Evolutionary conservation across 2,329 filamentous ascomycete species (phyloP), one percentile per base, ranked within the genome.

Genomic region (Diaporthe sp.): DNA sequence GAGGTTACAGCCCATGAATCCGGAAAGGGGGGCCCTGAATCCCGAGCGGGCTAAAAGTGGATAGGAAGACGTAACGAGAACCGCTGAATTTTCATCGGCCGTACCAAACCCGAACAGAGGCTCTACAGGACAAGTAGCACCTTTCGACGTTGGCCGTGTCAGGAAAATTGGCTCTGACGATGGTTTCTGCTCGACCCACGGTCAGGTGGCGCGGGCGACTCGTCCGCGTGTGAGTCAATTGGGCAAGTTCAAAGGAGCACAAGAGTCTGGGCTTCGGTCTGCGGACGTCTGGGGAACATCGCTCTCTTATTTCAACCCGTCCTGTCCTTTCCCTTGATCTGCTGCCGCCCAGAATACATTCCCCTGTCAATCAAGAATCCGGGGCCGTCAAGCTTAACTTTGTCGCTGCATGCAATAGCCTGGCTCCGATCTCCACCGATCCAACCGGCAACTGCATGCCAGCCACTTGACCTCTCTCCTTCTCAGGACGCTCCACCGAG

Each of bases 11-110:
- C 62, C n/a, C 22, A 1, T 25, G 65, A 70, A 13, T 34, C 46
- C 34, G 34, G 49, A 55, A 70, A 70, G n/a, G 65, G 65, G 46
- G 34, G 19, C 34, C 62, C 22, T 44, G 46, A 37, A 22, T 17
- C n/a, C 62, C 44, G 65, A 22, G 65, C 34, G 46, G 65, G 65
- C 46, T 49, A 70, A 70, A 68, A 68, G 62, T 68, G 62, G 62
- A 68, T 53, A 39, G 65, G n/a, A 51, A 70, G 31, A 70, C 65
- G 65, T 70, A 70, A 70, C 65, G n/a, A 42, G 65, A 70, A 55
- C 31, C 65, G 65, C 31, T 55, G 65, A 70, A 28, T 68, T 68
- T 68, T 68, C 42, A 34, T 51, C 22, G 34, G 65, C 2, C 65
- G 22, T 55, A n/a, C 31, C 34, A 70, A 28, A 28, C n/a, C 65